Evolutionary conservation across 345 rosid genomes (phyloP), one percentile per base, ranked within the genome.

Genomic region (Nephelium lappaceum): DNA sequence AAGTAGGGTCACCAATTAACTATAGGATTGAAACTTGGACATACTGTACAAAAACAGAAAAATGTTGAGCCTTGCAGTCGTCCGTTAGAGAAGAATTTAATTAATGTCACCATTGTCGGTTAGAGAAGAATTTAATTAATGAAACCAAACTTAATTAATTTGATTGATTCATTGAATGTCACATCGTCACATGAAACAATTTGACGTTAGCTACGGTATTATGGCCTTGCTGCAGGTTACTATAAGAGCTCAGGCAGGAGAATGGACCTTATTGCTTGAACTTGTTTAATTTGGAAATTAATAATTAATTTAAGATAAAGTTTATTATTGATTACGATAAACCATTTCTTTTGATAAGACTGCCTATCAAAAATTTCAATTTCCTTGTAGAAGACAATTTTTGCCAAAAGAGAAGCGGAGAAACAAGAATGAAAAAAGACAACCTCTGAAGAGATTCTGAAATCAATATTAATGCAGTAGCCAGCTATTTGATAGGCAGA

Each of bases 391-490:
- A 16, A 14, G 16, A 53, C 36, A 5, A 16, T 49, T 49, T 49
- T 14, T 49, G 55, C 5, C 15, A 12, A 49, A 49, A 49, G 55
- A 14, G 55, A 49, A 39, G 55, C 72, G 11, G 23, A 64, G 7
- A 18, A 31, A 45, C 16, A 5, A 0, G 24, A 74, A 47, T 1
- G 0, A 5, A 47, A 31, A 5, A 11, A 27, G 71, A 49, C 62
- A 27, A 64, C 3, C 23, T 19, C 43, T 45, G 70, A 25, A 74
- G 27, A 65, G 23, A 42, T 65, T 47, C 49, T 64, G 47, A 75
- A 75, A 5, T 19, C 78, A 62, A 65, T 62, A 62, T 74, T 36
- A 75, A 51, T 66, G 49, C 21, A 3, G 2, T 9, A 27, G 64
- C 57, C 65, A 51, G 72, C 51, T 12, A 38, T 66, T 36, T n/a